phyloP scores from a whole-genome alignment of 208 protist genomes.

The Leishmania aethiopica region DNA sequence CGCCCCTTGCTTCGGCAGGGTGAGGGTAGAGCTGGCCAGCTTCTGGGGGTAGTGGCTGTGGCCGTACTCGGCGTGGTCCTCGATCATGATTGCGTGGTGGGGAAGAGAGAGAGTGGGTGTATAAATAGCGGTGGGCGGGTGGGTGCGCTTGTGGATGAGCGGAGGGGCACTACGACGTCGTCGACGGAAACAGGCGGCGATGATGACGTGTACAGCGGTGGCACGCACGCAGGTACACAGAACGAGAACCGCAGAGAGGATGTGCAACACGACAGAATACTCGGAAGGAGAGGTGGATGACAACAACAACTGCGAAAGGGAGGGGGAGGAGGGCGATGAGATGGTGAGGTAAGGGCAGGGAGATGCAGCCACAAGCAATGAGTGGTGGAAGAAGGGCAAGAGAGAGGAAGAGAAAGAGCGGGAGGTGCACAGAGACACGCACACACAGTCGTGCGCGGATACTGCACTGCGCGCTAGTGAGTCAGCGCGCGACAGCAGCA shows the following conservation, averaged over 20 bases:
- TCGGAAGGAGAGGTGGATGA: background rate
- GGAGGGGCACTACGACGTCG: background rate
- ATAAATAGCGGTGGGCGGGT: background rate
- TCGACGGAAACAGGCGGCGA: background rate
- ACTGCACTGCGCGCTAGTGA: background rate
- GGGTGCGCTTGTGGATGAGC: background rate
- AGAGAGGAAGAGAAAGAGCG: background rate
- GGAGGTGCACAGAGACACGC: background rate
- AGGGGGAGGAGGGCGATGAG: background rate
- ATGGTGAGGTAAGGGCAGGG: background rate
- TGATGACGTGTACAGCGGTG: background rate
- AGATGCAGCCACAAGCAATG: background rate
- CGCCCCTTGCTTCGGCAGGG: conserved; percentile 71
- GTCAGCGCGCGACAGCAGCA: background rate
- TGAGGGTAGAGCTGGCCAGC: conserved; percentile 65
- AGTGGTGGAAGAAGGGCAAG: too few relatives aligned
- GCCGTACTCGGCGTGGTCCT: conserved; percentile 79
- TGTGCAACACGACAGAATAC: background rate
- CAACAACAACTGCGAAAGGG: background rate
- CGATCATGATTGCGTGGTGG: conserved; percentile 58
- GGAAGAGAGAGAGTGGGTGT: background rate
- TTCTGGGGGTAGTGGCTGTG: conserved; percentile 76
- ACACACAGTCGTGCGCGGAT: background rate
- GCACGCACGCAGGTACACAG: background rate
- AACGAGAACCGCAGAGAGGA: background rate